Evolutionary conservation across 306 rosid genomes (phyloP).

Genomic region (Sesbania bispinosa): DNA sequence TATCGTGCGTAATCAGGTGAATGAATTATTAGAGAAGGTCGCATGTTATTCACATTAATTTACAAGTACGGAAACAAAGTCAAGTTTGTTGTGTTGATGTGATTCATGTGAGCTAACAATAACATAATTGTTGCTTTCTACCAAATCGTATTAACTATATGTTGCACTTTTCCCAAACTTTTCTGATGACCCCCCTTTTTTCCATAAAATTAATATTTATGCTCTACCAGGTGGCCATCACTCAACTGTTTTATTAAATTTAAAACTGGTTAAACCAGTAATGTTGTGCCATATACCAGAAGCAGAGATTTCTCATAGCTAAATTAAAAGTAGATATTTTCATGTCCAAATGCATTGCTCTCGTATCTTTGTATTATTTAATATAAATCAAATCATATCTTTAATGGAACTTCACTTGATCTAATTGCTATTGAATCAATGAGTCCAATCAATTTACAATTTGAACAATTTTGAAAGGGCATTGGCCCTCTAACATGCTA

Average conservation of each 20-base stretch:
- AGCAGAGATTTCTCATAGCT: not conserved
- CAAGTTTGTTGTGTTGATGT: constrained; percentile 35
- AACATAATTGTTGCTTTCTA: constrained; percentile 25
- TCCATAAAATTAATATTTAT: constrained; percentile 9
- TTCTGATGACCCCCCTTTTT: not conserved
- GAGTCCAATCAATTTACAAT: not conserved
- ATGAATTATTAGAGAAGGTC: constrained; percentile 19
- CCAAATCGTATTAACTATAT: constrained; percentile 34
- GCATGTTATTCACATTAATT: constrained; percentile 16
- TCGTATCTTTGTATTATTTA: not conserved
- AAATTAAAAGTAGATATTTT: constrained; percentile 24
- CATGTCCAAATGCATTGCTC: constrained; percentile 29
- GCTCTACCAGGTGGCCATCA: constrained; percentile 34
- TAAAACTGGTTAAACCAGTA: constrained; percentile 15
- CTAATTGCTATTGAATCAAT: not conserved
- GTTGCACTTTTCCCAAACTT: constrained; percentile 12
- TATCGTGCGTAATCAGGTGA: not conserved
- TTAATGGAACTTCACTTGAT: not conserved
- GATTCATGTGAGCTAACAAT: constrained; percentile 34
- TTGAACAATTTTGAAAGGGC: not conserved
- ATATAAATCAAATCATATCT: constrained; percentile 12
- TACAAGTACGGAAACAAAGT: constrained; percentile 15
- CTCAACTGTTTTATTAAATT: not conserved
- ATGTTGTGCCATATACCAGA: constrained; percentile 27
- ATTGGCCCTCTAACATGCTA: not conserved